These are phyloP conservation scores for Hortiboletus campestris DNA, from an alignment of 768 basidiomycete genomes.

Conservation along the genomic window DNA sequence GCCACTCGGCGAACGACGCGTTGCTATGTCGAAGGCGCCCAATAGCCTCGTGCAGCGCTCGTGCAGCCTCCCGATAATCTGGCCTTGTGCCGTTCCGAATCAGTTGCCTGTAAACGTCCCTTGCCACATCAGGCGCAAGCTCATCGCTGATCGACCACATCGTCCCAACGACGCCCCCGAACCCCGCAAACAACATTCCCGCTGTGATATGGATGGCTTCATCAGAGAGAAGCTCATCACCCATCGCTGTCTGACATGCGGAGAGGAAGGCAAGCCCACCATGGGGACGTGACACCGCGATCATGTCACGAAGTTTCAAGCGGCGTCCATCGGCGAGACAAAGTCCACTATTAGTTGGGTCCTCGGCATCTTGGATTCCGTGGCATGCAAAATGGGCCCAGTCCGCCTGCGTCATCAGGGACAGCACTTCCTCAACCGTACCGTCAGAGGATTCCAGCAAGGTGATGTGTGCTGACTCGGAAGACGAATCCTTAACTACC, in stretches of 20 bases:
- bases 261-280: not conserved
- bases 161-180: constrained; percentile 8
- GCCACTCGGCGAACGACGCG: not conserved
- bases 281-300: not conserved
- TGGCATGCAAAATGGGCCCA: constrained; percentile 1
- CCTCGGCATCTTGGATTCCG: not conserved
- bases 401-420: not conserved
- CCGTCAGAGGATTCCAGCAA: not conserved
- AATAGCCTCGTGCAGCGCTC: not conserved
- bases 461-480: not conserved
- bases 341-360: too few species aligned
- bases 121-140: constrained; percentile 35
- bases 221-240: not conserved
- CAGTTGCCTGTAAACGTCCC: constrained; percentile 28
- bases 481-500: not conserved
- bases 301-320: not conserved
- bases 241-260: not conserved
- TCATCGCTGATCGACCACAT: constrained; percentile 5
- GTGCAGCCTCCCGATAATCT: constrained; percentile 2
- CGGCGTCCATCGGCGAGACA: not conserved
- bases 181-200: constrained; percentile 19
- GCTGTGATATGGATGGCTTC: not conserved
- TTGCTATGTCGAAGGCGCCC: not conserved
- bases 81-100: not conserved
- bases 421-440: constrained; percentile 11